phyloP scores from a whole-genome alignment of 1,284 basidiomycete species.

The Leccinum pallidistipes region DNA sequence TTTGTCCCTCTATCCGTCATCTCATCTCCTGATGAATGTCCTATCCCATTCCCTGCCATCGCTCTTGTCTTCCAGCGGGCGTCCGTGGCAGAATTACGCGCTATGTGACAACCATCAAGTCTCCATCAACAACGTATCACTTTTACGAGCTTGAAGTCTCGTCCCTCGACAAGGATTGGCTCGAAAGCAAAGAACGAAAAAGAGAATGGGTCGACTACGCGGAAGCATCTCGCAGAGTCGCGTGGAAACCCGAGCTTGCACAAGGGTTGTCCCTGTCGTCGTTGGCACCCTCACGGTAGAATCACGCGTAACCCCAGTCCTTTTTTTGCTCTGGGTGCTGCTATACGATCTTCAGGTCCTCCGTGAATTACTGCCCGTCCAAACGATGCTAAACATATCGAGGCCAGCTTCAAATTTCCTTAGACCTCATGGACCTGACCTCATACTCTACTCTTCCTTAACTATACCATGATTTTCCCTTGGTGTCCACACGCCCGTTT shows the following conservation, averaged over 20 bases:
- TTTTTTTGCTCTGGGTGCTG: constrained; percentile 7
- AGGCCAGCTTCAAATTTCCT: constrained; percentile 18
- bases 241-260: constrained; percentile 78
- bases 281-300: constrained; percentile 51
- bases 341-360: constrained; percentile 13
- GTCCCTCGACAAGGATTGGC: constrained; percentile 71
- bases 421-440: constrained; percentile 26
- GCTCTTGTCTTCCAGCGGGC: constrained; percentile 57
- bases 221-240: constrained; percentile 68
- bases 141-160: constrained; percentile 84
- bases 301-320: constrained; percentile 3
- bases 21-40: constrained; percentile 62
- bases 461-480: constrained; percentile 30
- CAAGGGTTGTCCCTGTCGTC: constrained; percentile 70
- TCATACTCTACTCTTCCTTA: constrained; percentile 30
- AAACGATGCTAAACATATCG: constrained; percentile 14
- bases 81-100: constrained; percentile 77
- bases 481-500: constrained; percentile 13
- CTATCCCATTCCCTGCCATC: constrained; percentile 42
- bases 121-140: constrained; percentile 76
- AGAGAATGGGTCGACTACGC: constrained; percentile 84
- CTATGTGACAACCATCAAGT: constrained; percentile 75
- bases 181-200: constrained; percentile 70
- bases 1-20: constrained; percentile 75
- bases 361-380: constrained; percentile 11